Conservation (phyloP, 257 asterid genomes). For the Fraxinus quadrangulata region DNA sequence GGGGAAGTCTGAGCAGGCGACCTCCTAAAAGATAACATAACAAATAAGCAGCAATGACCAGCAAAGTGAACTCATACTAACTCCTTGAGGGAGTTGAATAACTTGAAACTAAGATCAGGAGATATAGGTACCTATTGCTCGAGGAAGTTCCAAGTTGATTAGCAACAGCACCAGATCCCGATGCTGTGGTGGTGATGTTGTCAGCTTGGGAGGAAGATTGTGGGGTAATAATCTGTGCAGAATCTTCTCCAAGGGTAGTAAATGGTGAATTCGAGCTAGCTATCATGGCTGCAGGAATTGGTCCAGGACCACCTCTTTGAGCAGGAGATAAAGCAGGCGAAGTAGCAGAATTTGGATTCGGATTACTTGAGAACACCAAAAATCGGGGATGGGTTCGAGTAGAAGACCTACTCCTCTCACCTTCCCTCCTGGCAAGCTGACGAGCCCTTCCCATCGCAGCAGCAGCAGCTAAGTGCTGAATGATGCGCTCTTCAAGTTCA, state of each 20-base stretch:
- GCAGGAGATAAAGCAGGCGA: conserved; percentile 38
- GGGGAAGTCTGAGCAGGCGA: conserved; percentile 62
- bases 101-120: background rate
- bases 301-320: conserved; percentile 43
- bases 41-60: background rate
- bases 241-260: conserved; percentile 55
- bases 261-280: conserved; percentile 48
- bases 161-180: conserved; percentile 51
- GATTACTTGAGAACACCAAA: conserved; percentile 72
- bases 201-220: conserved; percentile 47
- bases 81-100: background rate
- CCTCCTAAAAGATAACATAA: conserved; percentile 32
- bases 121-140: conserved; percentile 47
- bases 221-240: conserved; percentile 37
- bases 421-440: conserved; percentile 80
- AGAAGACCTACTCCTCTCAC: conserved; percentile 68
- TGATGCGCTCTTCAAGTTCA: conserved; percentile 86
- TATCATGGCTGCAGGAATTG: conserved; percentile 44
- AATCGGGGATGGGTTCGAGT: conserved; percentile 74
- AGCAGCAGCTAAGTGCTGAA: conserved; percentile 93
- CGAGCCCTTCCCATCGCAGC: conserved; percentile 96
- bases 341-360: conserved; percentile 49
- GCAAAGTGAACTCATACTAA: background rate
- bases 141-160: conserved; percentile 46
- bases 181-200: conserved; percentile 41